phyloP scores from a whole-genome alignment of 805 yeast genomes.

The Lipomyces chichibuensis region DNA sequence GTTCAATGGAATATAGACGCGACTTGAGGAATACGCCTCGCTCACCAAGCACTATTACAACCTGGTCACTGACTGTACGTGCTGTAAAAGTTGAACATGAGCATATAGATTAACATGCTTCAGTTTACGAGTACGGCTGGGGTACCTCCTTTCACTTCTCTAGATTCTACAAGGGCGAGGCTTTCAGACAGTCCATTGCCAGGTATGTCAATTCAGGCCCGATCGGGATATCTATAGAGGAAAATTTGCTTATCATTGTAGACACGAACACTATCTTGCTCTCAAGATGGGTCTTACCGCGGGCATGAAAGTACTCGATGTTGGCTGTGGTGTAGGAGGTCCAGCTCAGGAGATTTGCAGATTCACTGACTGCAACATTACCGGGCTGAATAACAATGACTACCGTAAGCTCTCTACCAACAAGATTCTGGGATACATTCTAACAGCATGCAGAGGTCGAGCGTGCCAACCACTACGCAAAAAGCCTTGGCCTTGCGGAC shows the following conservation, averaged over 20 bases:
- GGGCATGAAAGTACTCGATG: constrained; percentile 88
- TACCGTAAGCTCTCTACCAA: constrained; percentile 49
- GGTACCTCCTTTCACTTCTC: constrained; percentile 98
- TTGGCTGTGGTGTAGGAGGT: constrained; percentile 99
- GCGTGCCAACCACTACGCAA: constrained; percentile 83
- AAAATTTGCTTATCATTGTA: constrained; percentile 37
- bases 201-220: constrained; percentile 36
- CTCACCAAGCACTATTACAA: constrained; percentile 95
- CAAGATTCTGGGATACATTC: neutral
- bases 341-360: constrained; percentile 96
- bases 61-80: constrained; percentile 80
- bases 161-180: constrained; percentile 89
- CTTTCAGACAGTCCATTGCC: constrained; percentile 91
- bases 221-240: neutral
- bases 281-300: constrained; percentile 76
- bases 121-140: constrained; percentile 96
- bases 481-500: constrained; percentile 63
- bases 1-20: constrained; percentile 40
- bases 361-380: constrained; percentile 82
- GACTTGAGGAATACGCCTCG: constrained; percentile 84
- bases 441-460: constrained; percentile 61
- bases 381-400: constrained; percentile 95
- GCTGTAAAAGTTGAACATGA: neutral
- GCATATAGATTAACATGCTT: neutral
- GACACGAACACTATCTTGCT: constrained; percentile 96